Base-by-base conservation (phyloP, 225 moss, liverwort and hornwort species). In the Takakia lepidozioides region DNA sequence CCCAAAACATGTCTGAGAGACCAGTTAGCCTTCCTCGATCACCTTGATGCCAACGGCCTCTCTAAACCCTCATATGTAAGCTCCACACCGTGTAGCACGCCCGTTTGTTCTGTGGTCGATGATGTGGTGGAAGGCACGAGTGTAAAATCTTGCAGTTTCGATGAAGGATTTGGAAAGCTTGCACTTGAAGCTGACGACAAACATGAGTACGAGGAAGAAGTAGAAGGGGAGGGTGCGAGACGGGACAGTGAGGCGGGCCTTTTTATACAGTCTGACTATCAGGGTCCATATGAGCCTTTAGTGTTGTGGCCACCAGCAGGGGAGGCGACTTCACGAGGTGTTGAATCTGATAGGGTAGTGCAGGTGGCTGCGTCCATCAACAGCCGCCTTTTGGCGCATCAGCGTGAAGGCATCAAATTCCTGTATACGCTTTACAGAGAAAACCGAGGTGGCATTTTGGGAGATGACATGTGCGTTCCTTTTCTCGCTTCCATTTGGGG, bases 361-460 rank as follows among this genome's bases (percentile, higher is more conserved):
- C 74, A 82, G 66, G 84, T 95, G 25, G 80, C 90, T 24, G 76
- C 82, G 17, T 82, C 87, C 17, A 95, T 95, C 29, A 90, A 84
- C 49, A 76, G 81, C 4, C 77, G 90, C n/a, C 69, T 95, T 27
- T 73, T 95, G 21, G 82, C 80, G 11, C 87, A 95, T 61, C 95
- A 95, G 40, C 80, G 95, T 24, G 75, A 72, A 24, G 95, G 95
- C 17, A 82, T 95, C 48, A 66, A 51, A 49, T 90, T 95, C 43
- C 62, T 95, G 3, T 87, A 90, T 63, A 66, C 58, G 51, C 66
- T 82, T 10, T 85, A 87, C 65, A 73, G 74, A 52, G 74, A 85
- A 16, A 62, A 73, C 10, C 52, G 70, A 29, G 95, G 95, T 32
- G 95, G 95, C 18, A 76, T 95, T 53, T 68, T 95, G 27, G 90